Evolutionary conservation across 225 moss, liverwort and hornwort species (phyloP).

Genomic region (Anthoceros angustus): DNA sequence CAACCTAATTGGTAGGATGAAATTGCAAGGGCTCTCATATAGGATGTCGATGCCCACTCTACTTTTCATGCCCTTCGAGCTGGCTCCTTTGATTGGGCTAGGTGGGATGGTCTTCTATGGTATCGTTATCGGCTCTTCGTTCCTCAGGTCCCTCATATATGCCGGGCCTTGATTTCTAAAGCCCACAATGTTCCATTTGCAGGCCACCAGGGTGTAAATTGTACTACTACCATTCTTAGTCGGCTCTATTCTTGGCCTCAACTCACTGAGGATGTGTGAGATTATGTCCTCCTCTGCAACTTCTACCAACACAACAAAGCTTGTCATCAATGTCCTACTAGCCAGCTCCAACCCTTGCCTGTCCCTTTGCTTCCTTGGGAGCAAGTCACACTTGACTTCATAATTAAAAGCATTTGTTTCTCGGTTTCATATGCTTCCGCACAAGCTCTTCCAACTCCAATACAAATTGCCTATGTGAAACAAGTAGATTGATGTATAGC

Average conservation of each 20-base stretch:
- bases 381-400: neutral
- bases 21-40: neutral
- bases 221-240: neutral
- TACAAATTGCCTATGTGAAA: too few species aligned
- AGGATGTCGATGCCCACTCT: neutral
- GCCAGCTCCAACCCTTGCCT: neutral
- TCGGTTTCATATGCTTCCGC: too few species aligned
- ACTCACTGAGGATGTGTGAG: neutral
- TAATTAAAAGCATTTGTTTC: too few species aligned
- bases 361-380: neutral
- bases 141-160: neutral
- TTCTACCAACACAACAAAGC: slow-evolving; percentile 6
- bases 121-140: neutral
- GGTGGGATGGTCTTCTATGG: neutral
- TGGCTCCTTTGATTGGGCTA: neutral
- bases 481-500: too few species aligned
- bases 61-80: neutral
- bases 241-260: neutral
- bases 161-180: neutral
- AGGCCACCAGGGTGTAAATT: neutral
- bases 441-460: too few species aligned
- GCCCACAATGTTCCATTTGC: neutral
- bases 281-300: slow-evolving; percentile 5
- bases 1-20: neutral
- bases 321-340: neutral